Evolutionary conservation across 306 rosid species (phyloP).

Genomic region (Malus fusca): DNA sequence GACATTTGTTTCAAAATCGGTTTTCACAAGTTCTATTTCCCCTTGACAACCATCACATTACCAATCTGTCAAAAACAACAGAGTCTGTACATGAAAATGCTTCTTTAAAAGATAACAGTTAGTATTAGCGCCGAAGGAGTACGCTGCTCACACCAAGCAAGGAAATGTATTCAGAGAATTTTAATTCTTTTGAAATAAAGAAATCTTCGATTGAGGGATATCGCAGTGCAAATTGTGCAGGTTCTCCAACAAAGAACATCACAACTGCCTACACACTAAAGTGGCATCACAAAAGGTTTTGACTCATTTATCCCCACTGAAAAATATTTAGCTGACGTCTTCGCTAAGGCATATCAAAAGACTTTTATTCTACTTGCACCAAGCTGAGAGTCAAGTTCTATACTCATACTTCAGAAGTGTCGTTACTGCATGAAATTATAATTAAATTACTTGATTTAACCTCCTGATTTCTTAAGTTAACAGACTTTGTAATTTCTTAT

Average conservation of each 20-base stretch:
- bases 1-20: background rate
- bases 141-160: background rate
- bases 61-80: background rate
- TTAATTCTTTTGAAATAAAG: background rate
- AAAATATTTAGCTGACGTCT: too few species aligned
- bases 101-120: background rate
- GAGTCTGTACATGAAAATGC: background rate
- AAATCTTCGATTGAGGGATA: too few species aligned
- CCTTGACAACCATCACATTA: background rate
- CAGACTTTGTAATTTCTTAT: background rate
- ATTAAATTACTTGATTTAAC: background rate
- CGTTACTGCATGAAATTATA: background rate
- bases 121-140: background rate
- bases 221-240: too few species aligned
- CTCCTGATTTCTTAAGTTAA: background rate
- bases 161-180: background rate
- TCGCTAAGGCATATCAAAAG: background rate
- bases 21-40: background rate
- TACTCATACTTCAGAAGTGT: background rate
- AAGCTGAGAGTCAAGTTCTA: background rate
- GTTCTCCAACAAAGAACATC: too few species aligned
- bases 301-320: too few species aligned
- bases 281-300: too few species aligned
- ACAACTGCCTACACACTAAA: too few species aligned
- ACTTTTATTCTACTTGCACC: background rate